Percentiles rank a stretch among this genome's conserved stretches.
Evolutionary conservation across 805 yeast species (phyloP).

Genomic region (Candida railenensis): DNA sequence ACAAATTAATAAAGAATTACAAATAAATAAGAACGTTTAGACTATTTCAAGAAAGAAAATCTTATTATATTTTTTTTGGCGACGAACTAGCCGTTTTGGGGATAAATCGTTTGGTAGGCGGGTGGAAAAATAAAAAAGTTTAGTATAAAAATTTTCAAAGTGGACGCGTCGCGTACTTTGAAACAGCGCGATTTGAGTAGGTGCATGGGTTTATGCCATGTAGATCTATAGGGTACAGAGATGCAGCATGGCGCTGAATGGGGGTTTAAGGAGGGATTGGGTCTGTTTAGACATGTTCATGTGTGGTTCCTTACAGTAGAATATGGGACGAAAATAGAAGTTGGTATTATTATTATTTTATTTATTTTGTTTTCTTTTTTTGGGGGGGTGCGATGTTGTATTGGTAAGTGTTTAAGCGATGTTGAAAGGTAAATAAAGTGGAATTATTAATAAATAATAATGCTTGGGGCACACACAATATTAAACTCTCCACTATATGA

Average conservation of each 20-base stretch:
- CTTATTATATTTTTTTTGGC: not conserved
- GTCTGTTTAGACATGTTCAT: not conserved
- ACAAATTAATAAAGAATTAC: not conserved
- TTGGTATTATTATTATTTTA: no score
- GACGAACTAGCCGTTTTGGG: conserved; percentile 1
- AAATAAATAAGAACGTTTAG: not conserved
- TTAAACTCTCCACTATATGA: no score
- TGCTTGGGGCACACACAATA: no score
- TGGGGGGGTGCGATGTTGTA: no score
- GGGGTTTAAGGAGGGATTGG: not conserved
- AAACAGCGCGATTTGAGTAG: not conserved
- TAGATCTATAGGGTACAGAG: no score
- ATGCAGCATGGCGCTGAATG: not conserved
- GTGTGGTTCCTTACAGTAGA: no score
- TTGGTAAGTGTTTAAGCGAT: no score
- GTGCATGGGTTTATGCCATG: not conserved
- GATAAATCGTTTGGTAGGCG: not conserved
- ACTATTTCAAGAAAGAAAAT: not conserved
- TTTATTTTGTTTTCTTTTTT: no score
- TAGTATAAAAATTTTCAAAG: not conserved
- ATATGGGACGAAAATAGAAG: no score
- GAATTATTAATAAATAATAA: no score
- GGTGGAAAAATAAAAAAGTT: not conserved
- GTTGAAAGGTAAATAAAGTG: no score
- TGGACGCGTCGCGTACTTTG: not conserved